Evolutionary conservation across 345 rosid genomes (phyloP).

Genomic region (Boechera retrofracta): DNA sequence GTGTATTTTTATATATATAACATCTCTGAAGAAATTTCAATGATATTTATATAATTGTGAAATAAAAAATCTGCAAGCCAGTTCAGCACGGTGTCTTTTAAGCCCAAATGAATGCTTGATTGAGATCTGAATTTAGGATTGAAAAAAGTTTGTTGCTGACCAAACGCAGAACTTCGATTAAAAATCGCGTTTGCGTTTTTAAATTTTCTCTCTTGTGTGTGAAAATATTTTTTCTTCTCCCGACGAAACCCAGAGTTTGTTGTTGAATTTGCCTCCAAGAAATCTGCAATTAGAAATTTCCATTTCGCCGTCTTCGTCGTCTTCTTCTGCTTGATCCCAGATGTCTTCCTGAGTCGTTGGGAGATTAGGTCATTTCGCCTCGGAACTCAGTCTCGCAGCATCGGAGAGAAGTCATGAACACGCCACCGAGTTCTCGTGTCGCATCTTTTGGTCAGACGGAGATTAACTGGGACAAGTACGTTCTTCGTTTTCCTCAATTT

Average conservation of each 20-base stretch:
- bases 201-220: neutral
- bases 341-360: constrained; percentile 29
- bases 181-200: constrained; percentile 33
- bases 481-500: constrained; percentile 19
- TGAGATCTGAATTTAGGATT: constrained; percentile 5
- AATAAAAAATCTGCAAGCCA: neutral
- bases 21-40: neutral
- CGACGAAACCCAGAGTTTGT: constrained; percentile 30
- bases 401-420: constrained; percentile 49
- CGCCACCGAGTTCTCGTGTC: constrained; percentile 59
- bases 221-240: constrained; percentile 8
- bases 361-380: neutral
- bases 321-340: constrained; percentile 28
- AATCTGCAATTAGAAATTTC: constrained; percentile 27
- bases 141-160: neutral
- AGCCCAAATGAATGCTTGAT: neutral
- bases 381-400: constrained; percentile 28
- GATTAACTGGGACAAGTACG: constrained; percentile 98
- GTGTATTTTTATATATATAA: no score
- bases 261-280: constrained; percentile 44
- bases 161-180: constrained; percentile 1
- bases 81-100: neutral
- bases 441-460: constrained; percentile 75
- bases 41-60: neutral
- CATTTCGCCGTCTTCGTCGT: constrained; percentile 28